phyloP scores from a whole-genome alignment of 2,329 filamentous ascomycete genomes.

The Aspergillus japonicus region DNA sequence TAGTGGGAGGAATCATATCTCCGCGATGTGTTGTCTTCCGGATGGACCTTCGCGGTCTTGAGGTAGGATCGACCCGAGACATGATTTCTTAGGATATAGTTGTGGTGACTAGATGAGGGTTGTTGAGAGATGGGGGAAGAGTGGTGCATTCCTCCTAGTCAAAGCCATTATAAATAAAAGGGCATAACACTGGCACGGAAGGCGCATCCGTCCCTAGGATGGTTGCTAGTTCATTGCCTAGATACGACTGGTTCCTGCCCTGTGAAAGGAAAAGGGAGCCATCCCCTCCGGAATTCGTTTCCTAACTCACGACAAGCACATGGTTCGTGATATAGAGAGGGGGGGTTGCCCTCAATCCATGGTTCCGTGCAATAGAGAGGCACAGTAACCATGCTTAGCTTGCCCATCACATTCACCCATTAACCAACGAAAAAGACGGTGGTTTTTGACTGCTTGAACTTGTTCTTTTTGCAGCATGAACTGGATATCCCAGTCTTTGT shows the following conservation, averaged over 20 bases:
- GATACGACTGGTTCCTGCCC: not conserved
- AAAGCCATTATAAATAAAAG: too few species aligned
- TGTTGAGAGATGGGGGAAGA: not conserved
- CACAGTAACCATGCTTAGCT: not conserved
- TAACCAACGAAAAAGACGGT: not conserved
- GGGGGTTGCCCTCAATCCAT: not conserved
- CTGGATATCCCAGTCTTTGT: not conserved
- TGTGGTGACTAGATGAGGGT: not conserved
- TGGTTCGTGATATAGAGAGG: not conserved
- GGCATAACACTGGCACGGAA: too few species aligned
- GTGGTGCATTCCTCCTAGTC: too few species aligned
- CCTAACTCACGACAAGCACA: not conserved
- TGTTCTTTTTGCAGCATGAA: not conserved
- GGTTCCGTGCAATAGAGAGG: not conserved
- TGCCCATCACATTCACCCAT: too few species aligned
- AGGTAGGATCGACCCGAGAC: not conserved
- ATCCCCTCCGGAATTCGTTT: not conserved
- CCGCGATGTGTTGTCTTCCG: not conserved
- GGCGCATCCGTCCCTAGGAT: too few species aligned
- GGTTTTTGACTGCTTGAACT: not conserved
- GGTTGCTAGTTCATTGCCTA: too few species aligned
- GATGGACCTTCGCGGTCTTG: not conserved
- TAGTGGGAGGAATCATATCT: not conserved
- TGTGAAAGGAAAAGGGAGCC: not conserved
- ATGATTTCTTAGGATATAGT: not conserved